Percentiles rank a stretch among this genome's conserved stretches.
These are phyloP conservation scores for Daucus carota DNA, from an alignment of 129 eudicot species.

Conservation along the genomic window DNA sequence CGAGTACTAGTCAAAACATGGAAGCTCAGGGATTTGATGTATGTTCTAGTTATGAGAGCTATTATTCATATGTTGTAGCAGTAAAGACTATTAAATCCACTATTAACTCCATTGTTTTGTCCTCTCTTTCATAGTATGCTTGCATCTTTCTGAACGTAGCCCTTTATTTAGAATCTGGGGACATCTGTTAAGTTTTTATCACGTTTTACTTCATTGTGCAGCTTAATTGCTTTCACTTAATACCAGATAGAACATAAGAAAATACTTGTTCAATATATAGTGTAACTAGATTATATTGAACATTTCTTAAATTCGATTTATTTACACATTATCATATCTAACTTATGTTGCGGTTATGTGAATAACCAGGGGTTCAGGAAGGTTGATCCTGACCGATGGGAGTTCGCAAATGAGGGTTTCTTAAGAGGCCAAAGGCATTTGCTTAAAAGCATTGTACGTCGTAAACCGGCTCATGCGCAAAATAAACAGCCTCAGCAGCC, in stretches of 20 bases:
- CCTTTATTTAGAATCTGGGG: no score
- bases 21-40: not conserved
- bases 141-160: no score
- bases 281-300: not conserved
- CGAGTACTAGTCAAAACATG: not conserved
- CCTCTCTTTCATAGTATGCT: not conserved
- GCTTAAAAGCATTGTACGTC: slow-evolving; percentile 16
- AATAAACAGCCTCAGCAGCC: slow-evolving; percentile 15
- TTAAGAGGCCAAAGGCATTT: slow-evolving; percentile 19
- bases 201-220: not conserved
- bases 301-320: not conserved
- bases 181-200: no score
- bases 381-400: slow-evolving; percentile 28
- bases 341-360: not conserved
- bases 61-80: no score
- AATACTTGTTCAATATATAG: not conserved
- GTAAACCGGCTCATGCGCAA: slow-evolving; percentile 18
- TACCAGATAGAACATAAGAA: not conserved
- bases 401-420: slow-evolving; percentile 22
- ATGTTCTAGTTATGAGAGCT: not conserved
- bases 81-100: no score
- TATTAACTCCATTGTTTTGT: not conserved
- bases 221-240: not conserved
- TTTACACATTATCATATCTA: not conserved
- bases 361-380: slow-evolving; percentile 19